Conservation (phyloP, 306 rosid species). For the Herpetospermum pedunculosum region DNA sequence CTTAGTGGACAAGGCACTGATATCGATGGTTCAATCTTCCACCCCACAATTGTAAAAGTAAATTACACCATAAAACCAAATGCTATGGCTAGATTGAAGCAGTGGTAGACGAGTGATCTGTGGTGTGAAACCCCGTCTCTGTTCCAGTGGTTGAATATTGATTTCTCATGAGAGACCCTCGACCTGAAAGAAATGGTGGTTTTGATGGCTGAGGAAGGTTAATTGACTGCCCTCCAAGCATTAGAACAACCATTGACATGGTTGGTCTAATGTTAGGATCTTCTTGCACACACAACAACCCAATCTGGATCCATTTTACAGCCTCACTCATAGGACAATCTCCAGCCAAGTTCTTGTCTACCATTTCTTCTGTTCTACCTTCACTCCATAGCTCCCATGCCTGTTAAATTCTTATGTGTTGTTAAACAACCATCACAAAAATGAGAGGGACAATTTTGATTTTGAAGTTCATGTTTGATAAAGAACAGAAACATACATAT, state of each 20-base stretch:
- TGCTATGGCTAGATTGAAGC: not conserved
- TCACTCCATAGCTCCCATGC: constrained; percentile 28
- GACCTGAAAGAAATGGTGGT: constrained; percentile 1
- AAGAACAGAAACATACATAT: not conserved
- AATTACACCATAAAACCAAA: not conserved
- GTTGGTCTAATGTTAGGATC: constrained; percentile 21
- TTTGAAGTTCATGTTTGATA: not conserved
- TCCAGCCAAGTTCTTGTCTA: constrained; percentile 12
- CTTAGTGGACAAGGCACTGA: too few relatives aligned
- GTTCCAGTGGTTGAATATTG: constrained; percentile 1
- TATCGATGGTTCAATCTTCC: too few relatives aligned
- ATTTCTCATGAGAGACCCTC: not conserved
- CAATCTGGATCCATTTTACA: constrained; percentile 22
- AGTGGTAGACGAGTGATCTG: not conserved
- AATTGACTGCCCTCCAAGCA: constrained; percentile 9
- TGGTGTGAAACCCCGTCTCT: not conserved
- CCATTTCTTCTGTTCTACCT: constrained; percentile 6
- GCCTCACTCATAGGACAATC: constrained; percentile 17
- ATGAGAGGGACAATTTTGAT: not conserved
- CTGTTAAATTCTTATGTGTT: constrained; percentile 1
- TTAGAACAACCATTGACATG: constrained; percentile 21
- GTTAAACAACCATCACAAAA: not conserved
- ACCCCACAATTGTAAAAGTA: too few relatives aligned
- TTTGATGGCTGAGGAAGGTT: constrained; percentile 2
- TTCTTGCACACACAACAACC: constrained; percentile 23